Evolutionary conservation across 2,329 filamentous ascomycete species (phyloP).

Genomic region (Phymatotrichopsis omnivora): DNA sequence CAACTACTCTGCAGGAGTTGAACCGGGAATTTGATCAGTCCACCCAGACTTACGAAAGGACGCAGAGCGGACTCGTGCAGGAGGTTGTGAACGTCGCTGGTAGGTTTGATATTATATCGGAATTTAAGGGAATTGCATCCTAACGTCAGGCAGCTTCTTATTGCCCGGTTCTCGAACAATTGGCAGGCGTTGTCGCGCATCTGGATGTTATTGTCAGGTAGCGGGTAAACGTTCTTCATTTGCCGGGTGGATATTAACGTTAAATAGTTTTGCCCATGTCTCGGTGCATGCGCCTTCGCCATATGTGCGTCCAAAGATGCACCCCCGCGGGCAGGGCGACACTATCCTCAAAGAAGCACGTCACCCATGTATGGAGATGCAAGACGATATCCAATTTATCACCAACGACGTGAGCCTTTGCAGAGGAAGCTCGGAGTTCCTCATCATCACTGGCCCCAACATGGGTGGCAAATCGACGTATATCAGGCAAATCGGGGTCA

Average conservation of each 20-base stretch:
- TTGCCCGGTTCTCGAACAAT: conserved; percentile 78
- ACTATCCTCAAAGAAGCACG: conserved; percentile 87
- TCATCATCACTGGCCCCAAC: conserved; percentile 95
- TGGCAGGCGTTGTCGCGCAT: conserved; percentile 81
- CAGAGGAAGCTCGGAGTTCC: conserved; percentile 71
- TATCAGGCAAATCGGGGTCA: conserved; percentile 92
- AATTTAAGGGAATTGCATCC: neutral
- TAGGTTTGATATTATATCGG: too few relatives aligned
- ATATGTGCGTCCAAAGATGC: conserved; percentile 85
- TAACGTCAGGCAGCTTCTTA: conserved; percentile 55
- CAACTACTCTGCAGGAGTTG: conserved; percentile 63
- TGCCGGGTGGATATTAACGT: neutral
- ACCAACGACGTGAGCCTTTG: conserved; percentile 86
- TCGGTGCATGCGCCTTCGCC: conserved; percentile 85
- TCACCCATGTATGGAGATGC: conserved; percentile 96
- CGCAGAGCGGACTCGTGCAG: conserved; percentile 77
- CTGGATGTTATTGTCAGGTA: conserved; percentile 77
- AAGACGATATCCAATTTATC: conserved; percentile 97
- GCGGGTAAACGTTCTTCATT: neutral
- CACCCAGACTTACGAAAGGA: conserved; percentile 88
- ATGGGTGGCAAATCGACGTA: conserved; percentile 99
- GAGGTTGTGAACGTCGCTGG: conserved; percentile 82
- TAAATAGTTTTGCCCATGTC: conserved; percentile 65
- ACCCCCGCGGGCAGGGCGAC: conserved; percentile 74
- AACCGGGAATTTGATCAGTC: conserved; percentile 89